Conservation (phyloP, 2,329 filamentous ascomycete genomes). For the Pseudocercospora musae region DNA sequence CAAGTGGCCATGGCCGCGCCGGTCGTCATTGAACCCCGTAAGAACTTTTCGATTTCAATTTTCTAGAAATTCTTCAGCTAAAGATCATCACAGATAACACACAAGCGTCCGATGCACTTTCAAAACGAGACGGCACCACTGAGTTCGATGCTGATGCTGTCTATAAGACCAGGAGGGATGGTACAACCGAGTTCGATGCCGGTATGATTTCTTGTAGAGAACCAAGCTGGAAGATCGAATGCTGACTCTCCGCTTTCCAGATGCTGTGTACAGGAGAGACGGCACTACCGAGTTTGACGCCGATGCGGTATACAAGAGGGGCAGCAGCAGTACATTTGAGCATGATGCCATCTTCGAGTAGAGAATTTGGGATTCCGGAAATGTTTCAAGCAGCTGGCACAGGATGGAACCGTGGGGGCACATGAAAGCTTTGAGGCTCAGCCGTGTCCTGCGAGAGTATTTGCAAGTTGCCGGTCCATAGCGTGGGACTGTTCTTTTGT, state of each 20-base stretch:
- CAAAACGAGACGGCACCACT: constrained; percentile 3
- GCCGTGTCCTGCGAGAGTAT: not conserved
- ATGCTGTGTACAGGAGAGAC: constrained; percentile 5
- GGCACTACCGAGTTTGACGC: constrained; percentile 7
- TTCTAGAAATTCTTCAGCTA: not conserved
- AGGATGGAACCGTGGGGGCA: not conserved
- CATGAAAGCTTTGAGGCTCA: not conserved
- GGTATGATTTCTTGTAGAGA: not conserved
- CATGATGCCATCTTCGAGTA: not conserved
- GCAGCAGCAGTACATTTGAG: constrained; percentile 1
- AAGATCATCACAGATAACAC: not conserved
- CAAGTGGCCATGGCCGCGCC: constrained; percentile 10
- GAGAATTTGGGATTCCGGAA: not conserved
- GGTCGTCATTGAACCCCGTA: constrained; percentile 12
- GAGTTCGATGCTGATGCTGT: constrained; percentile 11
- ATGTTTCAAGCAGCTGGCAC: not conserved
- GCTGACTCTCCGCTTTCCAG: not conserved
- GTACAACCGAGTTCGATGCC: constrained; percentile 13
- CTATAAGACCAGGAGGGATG: constrained; percentile 11
- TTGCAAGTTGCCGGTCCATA: not conserved
- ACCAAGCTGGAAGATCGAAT: not conserved
- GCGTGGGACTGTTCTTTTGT: not conserved
- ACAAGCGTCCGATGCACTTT: not conserved
- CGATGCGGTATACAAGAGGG: constrained; percentile 5
- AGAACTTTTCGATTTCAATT: not conserved